These are phyloP conservation scores for Microsporum canis DNA, from an alignment of 2,329 filamentous ascomycete genomes.

Conservation along the genomic window DNA sequence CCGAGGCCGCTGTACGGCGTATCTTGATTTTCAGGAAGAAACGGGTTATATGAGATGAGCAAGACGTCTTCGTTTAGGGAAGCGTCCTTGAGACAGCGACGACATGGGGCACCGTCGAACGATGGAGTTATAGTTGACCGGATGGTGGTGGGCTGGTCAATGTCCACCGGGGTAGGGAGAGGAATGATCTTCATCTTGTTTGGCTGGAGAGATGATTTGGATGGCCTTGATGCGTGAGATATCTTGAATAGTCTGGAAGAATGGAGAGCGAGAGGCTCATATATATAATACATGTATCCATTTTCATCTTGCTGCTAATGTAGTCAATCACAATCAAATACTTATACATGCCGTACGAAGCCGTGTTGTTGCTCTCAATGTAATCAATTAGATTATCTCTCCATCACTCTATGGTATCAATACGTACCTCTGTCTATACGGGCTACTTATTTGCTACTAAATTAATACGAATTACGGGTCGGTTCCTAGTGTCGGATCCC, in stretches of 20 bases:
- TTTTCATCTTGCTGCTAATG: background rate
- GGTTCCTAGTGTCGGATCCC: too few species aligned
- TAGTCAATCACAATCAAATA: background rate
- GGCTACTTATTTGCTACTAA: too few species aligned
- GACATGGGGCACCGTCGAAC: constrained; percentile 2
- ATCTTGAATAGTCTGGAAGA: background rate
- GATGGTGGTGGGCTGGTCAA: background rate
- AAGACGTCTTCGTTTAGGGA: background rate
- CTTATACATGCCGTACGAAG: background rate
- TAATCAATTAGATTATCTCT: background rate
- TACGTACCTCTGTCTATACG: too few species aligned
- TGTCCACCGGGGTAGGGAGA: constrained; percentile 5
- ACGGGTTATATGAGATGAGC: constrained; percentile 6
- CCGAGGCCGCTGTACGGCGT: constrained; percentile 2
- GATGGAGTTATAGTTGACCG: background rate
- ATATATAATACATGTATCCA: background rate
- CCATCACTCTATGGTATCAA: too few species aligned
- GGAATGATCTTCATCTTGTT: constrained; percentile 4
- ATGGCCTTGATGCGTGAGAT: background rate
- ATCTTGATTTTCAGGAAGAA: background rate
- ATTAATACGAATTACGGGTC: too few species aligned
- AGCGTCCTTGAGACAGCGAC: constrained; percentile 5
- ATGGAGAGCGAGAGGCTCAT: background rate
- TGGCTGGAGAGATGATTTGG: background rate
- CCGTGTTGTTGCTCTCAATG: background rate